phyloP scores from a whole-genome alignment of 192 early-diverging fungal species.

The Phycomyces blakesleeanus region DNA sequence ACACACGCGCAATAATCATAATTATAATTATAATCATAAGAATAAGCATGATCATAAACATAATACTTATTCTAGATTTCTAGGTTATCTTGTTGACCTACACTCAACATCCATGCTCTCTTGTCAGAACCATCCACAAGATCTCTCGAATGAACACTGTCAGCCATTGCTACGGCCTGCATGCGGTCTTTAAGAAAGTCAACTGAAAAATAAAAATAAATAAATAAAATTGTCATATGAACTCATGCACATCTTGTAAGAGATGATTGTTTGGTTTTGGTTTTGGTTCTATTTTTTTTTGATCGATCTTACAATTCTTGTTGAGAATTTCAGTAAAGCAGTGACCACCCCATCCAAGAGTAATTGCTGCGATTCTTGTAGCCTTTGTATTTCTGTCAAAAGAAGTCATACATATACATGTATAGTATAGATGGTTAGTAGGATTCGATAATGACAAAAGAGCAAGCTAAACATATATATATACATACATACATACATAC shows the following conservation, averaged over 20 bases:
- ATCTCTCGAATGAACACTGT: slow-evolving; percentile 16
- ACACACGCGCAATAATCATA: too few relatives aligned
- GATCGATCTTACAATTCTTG: slow-evolving; percentile 20
- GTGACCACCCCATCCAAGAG: slow-evolving; percentile 31
- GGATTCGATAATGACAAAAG: too few relatives aligned
- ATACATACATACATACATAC: too few relatives aligned
- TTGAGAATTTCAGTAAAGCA: slow-evolving; percentile 20
- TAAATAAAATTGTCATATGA: background rate
- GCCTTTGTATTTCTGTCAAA: slow-evolving; percentile 14
- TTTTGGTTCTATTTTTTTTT: background rate
- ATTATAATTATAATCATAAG: too few relatives aligned
- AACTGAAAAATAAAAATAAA: slow-evolving; percentile 12
- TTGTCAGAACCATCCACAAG: slow-evolving; percentile 12
- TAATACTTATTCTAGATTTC: too few relatives aligned
- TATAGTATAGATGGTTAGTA: too few relatives aligned
- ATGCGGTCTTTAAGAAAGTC: slow-evolving; percentile 19
- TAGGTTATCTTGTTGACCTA: slow-evolving; percentile 1
- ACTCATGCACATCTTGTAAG: background rate
- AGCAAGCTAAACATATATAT: too few relatives aligned
- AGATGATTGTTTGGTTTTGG: too few relatives aligned
- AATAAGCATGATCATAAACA: too few relatives aligned
- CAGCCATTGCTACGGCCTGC: slow-evolving; percentile 12
- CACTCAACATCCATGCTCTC: slow-evolving; percentile 23
- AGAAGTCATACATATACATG: too few relatives aligned
- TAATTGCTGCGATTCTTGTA: slow-evolving; percentile 14